Evolutionary conservation across 2,329 filamentous ascomycete genomes (phyloP), one percentile per base, ranked within the genome.

Genomic region (Colletotrichum tamarilloi): DNA sequence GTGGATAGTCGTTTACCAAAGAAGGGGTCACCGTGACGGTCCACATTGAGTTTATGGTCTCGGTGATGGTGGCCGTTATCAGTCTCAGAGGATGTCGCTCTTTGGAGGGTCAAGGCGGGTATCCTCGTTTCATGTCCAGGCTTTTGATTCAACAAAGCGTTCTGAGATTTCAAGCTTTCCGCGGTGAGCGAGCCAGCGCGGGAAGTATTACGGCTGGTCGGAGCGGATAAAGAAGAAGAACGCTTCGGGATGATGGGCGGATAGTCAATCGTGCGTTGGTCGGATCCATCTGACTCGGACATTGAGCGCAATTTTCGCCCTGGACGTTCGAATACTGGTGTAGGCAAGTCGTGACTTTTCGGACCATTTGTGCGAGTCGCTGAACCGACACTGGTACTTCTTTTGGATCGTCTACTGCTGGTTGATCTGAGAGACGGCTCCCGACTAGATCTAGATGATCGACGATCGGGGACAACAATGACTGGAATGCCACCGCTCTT

Each of bases 401-500:
- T 82, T 76, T 85, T 88, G 2, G 89, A 89, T 59, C 84, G 85
- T 63, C 85, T 86, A 77, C 90, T 92, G 74, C 88, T 91, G n/a
- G 86, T 89, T 24, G 91, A 92, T 68, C 90, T 86, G 19, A 92
- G 81, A 2, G 90, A 92, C 4, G 87, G 88, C 38, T 89, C 84
- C 57, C 83, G 85, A 65, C 78, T 84, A 8, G 87, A 85, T 72
- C 85, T 87, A 4, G 89, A 91, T 7, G 90, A 88, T 19, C 81
- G 83, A 19, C 91, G 88, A 68, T 89, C 87, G 7, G 91, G 91
- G 63, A 92, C 87, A 24, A 92, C 85, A 7, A 92, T 85, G 8
- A 92, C 90, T 1, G 91, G 91, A 11, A 92, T 90, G 2, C 84
- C 89, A 8, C 90, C 91, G 66, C 81, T 88, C 75, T 88, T 91